Evolutionary conservation across 2,329 filamentous ascomycete species (phyloP), one percentile per base, ranked within the genome.

Genomic region (Ophiostoma novo-ulmi): DNA sequence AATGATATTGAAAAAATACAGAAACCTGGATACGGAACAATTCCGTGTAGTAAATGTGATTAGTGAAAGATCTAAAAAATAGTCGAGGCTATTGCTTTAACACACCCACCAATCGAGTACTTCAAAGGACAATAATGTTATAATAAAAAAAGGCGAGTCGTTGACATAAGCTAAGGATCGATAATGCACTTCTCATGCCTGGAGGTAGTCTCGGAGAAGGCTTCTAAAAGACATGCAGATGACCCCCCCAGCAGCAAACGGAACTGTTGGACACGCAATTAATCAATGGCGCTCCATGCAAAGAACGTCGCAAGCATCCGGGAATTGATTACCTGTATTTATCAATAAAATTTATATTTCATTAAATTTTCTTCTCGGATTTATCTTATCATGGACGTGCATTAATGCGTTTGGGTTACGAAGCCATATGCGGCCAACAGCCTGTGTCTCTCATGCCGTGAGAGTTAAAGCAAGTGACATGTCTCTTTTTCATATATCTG

Each of bases 391-490:
- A 35, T 26, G 26, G n/a, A 41, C 31, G 63, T 66, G 63, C 36
- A 66, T 36, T 38, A 36, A 17, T 66, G 63, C 35, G n/a, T 39
- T 38, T 63, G 39, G n/a, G n/a, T 22, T 31, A 63, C 26, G 14
- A 63, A 31, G 26, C 20, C 26, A 26, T 65, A 20, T 39, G 63
- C 36, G 38, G 35, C 63, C 35, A 63, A 63, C 26, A 63, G n/a
- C 35, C 58, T 20, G 63, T 66, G 63, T 66, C 39, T 39, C 35
- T 8, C 36, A 38, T 64, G 69, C 44, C 36, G 39, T 41, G 65
- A 52, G 65, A 70, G 48, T 41, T 58, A 5, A 39, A 70, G 69
- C 52, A 70, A 22, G 69, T 39, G 65, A 70, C 52, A 38, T 36
- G 52, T 70, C 52, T 68, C 14, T 70, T 63, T 63, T 26, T 52